Evolutionary conservation across 2,329 filamentous ascomycete genomes (phyloP), one percentile per base, ranked within the genome.

Genomic region (Coniella lustricola): DNA sequence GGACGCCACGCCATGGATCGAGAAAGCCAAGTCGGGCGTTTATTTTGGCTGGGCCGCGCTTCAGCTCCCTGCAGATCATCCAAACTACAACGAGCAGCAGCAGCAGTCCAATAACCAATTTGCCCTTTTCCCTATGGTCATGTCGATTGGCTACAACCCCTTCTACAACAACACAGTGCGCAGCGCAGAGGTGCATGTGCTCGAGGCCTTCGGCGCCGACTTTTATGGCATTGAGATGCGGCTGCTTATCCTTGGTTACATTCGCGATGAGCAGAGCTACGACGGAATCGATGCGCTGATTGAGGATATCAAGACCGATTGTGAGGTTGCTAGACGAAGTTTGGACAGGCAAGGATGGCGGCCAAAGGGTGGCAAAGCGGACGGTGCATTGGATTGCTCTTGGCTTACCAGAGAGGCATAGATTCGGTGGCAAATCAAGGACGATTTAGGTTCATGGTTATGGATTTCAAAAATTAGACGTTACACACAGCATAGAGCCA

Each of bases 61-160:
- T 29, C 74, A 79, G 52, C 74, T 84, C 9, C 71, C 77, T 0
- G 2, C 65, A 0, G 50, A 63, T 2, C 75, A 79, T 58, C 71
- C 76, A 1, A 66, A 76, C 57, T 59, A 56, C 40, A 53, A 52
- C 12, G 22, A 53, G 36, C 17, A 34, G 44, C 46, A 52, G 52
- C 52, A 21, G 48, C 49, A 33, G 53, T 52, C 22, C 57, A 49
- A 49, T 25, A 31, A 22, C 47, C 46, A 32, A 54, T 63, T 55
- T 55, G 52, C 40, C 38, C 72, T 93, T 49, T 88, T 84, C 66
- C 88, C 88, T 1, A 93, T 94, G 77, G 90, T 95, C 56, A 87
- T 96, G 84, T 88, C 82, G 53, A 91, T 96, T 56, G 93, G 93
- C 38, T 97, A 90, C 77, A 98, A 97, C 68, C 93, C 93, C 0